Percentiles rank a stretch among this genome's conserved stretches.
These are phyloP conservation scores for Nannizziopsis barbatae DNA, from an alignment of 2,329 filamentous ascomycete species.

Conservation along the genomic window DNA sequence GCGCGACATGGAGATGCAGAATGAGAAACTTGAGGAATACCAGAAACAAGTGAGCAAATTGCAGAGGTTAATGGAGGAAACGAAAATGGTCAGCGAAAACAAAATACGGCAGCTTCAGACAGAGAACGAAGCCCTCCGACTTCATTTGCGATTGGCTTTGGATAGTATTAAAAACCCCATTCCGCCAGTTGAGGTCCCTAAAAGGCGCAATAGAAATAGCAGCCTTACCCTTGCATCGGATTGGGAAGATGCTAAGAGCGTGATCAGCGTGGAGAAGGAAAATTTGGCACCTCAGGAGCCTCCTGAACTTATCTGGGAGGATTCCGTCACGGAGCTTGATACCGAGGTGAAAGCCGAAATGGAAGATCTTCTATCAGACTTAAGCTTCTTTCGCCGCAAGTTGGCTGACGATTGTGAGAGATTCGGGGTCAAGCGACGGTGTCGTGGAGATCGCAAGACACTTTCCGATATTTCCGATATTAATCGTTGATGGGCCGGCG, in stretches of 20 bases:
- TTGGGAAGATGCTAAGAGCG: slow-evolving; percentile 51
- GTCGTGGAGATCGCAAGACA: slow-evolving; percentile 2
- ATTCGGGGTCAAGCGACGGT: slow-evolving; percentile 23
- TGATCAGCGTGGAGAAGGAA: slow-evolving; percentile 31
- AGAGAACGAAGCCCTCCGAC: slow-evolving; percentile 77
- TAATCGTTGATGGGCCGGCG: neutral
- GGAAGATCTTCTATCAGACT: slow-evolving; percentile 68
- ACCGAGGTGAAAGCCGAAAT: slow-evolving; percentile 70
- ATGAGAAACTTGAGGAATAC: slow-evolving; percentile 85
- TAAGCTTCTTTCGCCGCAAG: slow-evolving; percentile 72
- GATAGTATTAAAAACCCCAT: slow-evolving; percentile 87
- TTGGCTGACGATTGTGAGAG: slow-evolving; percentile 59
- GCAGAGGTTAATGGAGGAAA: slow-evolving; percentile 95
- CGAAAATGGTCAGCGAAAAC: slow-evolving; percentile 75
- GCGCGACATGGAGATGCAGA: slow-evolving; percentile 59
- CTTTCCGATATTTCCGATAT: slow-evolving; percentile 5
- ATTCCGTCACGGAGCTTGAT: slow-evolving; percentile 33
- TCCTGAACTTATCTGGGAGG: slow-evolving; percentile 23
- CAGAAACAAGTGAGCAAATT: slow-evolving; percentile 79
- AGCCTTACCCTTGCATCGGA: slow-evolving; percentile 28
- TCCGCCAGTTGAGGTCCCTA: slow-evolving; percentile 37
- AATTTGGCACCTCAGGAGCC: slow-evolving; percentile 24
- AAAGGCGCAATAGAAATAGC: slow-evolving; percentile 23
- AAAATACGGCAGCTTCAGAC: slow-evolving; percentile 85
- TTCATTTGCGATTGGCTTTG: slow-evolving; percentile 79